A percentile compares a stretch with the other conserved stretches of the same genome.
phyloP scores from a whole-genome alignment of 768 basidiomycete genomes.

The Kwoniella mangroviensis region DNA sequence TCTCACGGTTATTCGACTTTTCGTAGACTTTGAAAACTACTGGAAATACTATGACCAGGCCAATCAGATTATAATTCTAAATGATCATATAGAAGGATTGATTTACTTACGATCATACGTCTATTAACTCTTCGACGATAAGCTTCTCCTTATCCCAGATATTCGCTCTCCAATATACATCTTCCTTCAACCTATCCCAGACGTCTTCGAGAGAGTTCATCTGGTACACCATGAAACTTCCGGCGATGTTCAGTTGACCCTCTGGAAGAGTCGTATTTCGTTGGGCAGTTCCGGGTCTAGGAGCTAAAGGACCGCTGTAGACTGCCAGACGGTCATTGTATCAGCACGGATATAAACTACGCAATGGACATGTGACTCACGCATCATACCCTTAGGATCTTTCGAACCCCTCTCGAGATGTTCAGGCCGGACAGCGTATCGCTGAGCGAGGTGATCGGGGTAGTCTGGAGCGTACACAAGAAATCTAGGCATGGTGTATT shows the following conservation, averaged over 20 bases:
- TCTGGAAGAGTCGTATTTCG: constrained; percentile 18
- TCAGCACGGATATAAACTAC: background rate
- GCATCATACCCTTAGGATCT: constrained; percentile 29
- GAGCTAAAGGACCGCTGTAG: constrained; percentile 25
- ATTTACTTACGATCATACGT: background rate
- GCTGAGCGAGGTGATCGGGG: constrained; percentile 44
- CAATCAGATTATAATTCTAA: no score
- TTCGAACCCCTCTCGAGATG: constrained; percentile 42
- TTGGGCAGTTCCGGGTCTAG: constrained; percentile 14
- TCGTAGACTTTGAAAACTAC: background rate
- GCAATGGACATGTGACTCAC: background rate
- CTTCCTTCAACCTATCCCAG: constrained; percentile 46
- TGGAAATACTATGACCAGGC: background rate
- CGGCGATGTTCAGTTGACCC: constrained; percentile 41
- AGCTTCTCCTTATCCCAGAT: constrained; percentile 55
- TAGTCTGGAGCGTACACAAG: constrained; percentile 52
- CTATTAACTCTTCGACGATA: constrained; percentile 46
- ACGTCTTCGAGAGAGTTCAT: constrained; percentile 40
- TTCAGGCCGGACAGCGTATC: constrained; percentile 43
- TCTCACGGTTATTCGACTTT: background rate
- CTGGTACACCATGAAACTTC: constrained; percentile 44
- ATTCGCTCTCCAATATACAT: constrained; percentile 52
- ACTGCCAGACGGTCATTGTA: constrained; percentile 1
- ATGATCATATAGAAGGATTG: no score
- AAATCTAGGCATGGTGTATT: constrained; percentile 49